These are phyloP conservation scores for Eurotiales sp. DNA, from an alignment of 2,329 filamentous ascomycete species.

Conservation along the genomic window DNA sequence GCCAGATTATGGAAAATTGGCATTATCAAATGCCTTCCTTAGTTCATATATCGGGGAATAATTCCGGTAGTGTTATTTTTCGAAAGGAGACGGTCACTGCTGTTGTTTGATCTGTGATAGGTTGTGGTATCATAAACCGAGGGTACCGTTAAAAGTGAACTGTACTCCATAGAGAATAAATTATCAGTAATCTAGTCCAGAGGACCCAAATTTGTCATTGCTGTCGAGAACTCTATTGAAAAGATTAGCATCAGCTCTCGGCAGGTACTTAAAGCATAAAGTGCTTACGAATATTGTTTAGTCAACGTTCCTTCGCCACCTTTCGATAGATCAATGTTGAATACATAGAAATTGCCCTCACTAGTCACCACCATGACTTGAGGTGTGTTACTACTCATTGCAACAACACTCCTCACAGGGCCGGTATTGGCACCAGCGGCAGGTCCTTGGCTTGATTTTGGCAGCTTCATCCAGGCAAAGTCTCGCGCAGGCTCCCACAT, in stretches of 20 bases:
- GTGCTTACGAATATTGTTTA: constrained; percentile 87
- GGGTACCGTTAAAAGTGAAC: not conserved
- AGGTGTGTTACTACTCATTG: constrained; percentile 89
- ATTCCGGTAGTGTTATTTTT: no score
- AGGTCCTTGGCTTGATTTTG: constrained; percentile 52
- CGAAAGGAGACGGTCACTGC: no score
- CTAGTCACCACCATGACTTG: constrained; percentile 98
- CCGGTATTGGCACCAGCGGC: constrained; percentile 39
- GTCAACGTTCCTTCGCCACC: constrained; percentile 89
- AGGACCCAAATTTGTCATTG: constrained; percentile 38
- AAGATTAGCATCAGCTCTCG: constrained; percentile 17
- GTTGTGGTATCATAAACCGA: not conserved
- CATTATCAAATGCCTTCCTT: no score
- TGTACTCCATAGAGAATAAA: not conserved
- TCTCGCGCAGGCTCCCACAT: constrained; percentile 96
- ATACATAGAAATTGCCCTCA: constrained; percentile 92
- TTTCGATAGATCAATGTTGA: constrained; percentile 89
- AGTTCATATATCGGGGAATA: no score
- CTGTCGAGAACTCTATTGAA: constrained; percentile 39
- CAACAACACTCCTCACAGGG: constrained; percentile 84
- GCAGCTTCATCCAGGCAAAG: constrained; percentile 94
- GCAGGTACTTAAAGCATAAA: not conserved
- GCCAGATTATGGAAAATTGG: no score
- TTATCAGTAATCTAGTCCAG: constrained; percentile 12
- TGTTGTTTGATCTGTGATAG: no score